A percentile compares a stretch with the other conserved stretches of the same genome.
These are phyloP conservation scores for Penicillium sp. DNA, from an alignment of 2,329 filamentous ascomycete genomes.

Conservation along the genomic window DNA sequence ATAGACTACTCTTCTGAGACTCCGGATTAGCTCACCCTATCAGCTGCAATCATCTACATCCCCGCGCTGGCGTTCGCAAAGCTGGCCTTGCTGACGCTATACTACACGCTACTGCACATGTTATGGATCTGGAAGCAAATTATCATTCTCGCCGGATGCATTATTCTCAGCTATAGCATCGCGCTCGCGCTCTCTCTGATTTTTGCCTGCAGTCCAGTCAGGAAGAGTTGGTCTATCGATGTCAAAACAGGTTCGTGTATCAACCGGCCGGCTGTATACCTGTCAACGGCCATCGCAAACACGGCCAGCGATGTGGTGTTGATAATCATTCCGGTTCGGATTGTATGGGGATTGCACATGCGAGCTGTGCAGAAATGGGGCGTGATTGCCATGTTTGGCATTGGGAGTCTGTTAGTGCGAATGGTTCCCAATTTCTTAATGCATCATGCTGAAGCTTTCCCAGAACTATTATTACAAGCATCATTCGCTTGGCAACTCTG, in stretches of 20 bases:
- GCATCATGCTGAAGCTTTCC: not conserved
- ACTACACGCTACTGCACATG: conserved; percentile 15
- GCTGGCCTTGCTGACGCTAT: conserved; percentile 19
- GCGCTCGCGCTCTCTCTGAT: conserved; percentile 10
- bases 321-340: conserved; percentile 18
- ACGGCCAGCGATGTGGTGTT: conserved; percentile 20
- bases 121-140: not conserved
- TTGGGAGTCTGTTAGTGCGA: not conserved
- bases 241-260: conserved; percentile 18
- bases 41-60: conserved; percentile 16
- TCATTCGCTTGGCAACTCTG: conserved; percentile 21
- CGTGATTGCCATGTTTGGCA: not conserved
- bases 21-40: not conserved
- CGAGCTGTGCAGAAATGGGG: conserved; percentile 17
- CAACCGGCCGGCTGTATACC: conserved; percentile 16
- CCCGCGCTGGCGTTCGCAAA: conserved; percentile 20
- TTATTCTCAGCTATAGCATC: conserved; percentile 11
- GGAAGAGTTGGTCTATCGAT: conserved; percentile 16
- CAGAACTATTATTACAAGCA: conserved; percentile 21
- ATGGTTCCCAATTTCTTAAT: not conserved
- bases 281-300: conserved; percentile 22
- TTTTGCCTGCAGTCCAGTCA: conserved; percentile 20
- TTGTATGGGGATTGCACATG: conserved; percentile 16
- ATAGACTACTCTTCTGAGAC: not conserved
- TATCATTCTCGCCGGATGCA: conserved; percentile 6